Evolutionary conservation across 768 basidiomycete species (phyloP).

Genomic region (Auricularia heimuer): DNA sequence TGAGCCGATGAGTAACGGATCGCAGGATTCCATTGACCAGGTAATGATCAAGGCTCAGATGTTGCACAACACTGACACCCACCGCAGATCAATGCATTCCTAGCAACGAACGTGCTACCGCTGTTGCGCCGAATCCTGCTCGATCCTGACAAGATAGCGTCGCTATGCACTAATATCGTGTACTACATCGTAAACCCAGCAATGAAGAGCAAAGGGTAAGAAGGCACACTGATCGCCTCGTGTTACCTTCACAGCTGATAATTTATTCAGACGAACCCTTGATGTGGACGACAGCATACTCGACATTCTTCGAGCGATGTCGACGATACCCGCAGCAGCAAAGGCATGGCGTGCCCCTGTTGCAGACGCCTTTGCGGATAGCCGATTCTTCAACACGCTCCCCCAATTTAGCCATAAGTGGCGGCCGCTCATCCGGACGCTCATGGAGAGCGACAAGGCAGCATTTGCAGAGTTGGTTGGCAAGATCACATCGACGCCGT

Average conservation of each 20-base stretch:
- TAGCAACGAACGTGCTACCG: slow-evolving; percentile 61
- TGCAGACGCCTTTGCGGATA: slow-evolving; percentile 74
- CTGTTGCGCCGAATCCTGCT: slow-evolving; percentile 67
- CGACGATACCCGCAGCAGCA: slow-evolving; percentile 60
- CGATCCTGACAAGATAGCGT: slow-evolving; percentile 74
- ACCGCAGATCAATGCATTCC: slow-evolving; percentile 56
- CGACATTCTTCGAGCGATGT: slow-evolving; percentile 66
- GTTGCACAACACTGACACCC: background rate
- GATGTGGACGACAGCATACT: slow-evolving; percentile 64
- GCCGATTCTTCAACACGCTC: slow-evolving; percentile 72
- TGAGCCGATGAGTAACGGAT: background rate
- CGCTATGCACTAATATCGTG: slow-evolving; percentile 73
- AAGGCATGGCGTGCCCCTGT: slow-evolving; percentile 83
- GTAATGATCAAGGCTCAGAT: background rate
- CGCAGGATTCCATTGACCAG: background rate
- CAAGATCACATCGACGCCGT: slow-evolving; percentile 67
- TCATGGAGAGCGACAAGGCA: slow-evolving; percentile 82
- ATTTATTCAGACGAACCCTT: slow-evolving; percentile 46
- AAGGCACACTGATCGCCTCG: slow-evolving; percentile 9
- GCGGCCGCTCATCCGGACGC: slow-evolving; percentile 64
- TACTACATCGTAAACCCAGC: slow-evolving; percentile 77
- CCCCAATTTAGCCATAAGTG: slow-evolving; percentile 51
- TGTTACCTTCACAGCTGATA: slow-evolving; percentile 8
- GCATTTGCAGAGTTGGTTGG: slow-evolving; percentile 72
- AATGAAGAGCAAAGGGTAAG: slow-evolving; percentile 71